Conservation (phyloP, 306 rosid species). For the Vicia faba region DNA sequence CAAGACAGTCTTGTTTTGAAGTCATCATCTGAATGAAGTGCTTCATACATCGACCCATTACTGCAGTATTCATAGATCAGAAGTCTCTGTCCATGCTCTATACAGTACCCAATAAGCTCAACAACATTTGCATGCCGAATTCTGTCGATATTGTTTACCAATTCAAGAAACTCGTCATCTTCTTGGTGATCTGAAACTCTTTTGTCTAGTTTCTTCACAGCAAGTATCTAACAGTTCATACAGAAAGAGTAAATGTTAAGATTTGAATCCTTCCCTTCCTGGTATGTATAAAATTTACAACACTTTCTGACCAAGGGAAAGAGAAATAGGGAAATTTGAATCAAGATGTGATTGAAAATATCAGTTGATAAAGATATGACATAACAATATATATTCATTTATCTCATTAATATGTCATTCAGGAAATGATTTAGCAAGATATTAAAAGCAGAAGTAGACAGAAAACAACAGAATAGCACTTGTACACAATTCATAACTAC, state of each 20-base stretch:
- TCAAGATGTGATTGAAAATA: slow-evolving; percentile 9
- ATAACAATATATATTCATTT: slow-evolving; percentile 3
- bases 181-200: slow-evolving; percentile 66
- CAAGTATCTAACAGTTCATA: slow-evolving; percentile 66
- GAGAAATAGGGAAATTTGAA: slow-evolving; percentile 24
- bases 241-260: slow-evolving; percentile 36
- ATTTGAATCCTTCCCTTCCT: slow-evolving; percentile 32
- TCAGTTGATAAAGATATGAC: slow-evolving; percentile 14
- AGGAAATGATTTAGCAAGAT: slow-evolving; percentile 23
- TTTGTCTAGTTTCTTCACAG: slow-evolving; percentile 83
- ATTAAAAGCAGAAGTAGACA: neutral
- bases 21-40: slow-evolving; percentile 76
- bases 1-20: slow-evolving; percentile 63
- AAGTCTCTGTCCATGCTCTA: slow-evolving; percentile 88
- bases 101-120: slow-evolving; percentile 80
- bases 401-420: slow-evolving; percentile 7
- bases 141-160: slow-evolving; percentile 68
- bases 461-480: neutral
- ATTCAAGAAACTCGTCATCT: slow-evolving; percentile 78
- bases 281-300: slow-evolving; percentile 29
- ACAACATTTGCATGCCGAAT: slow-evolving; percentile 82
- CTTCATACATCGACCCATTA: slow-evolving; percentile 75
- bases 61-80: slow-evolving; percentile 80
- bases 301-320: slow-evolving; percentile 30
- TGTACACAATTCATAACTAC: no score